Percentiles rank a stretch among this genome's conserved stretches.
Conservation (phyloP, 345 rosid species). For the Mangifera indica region DNA sequence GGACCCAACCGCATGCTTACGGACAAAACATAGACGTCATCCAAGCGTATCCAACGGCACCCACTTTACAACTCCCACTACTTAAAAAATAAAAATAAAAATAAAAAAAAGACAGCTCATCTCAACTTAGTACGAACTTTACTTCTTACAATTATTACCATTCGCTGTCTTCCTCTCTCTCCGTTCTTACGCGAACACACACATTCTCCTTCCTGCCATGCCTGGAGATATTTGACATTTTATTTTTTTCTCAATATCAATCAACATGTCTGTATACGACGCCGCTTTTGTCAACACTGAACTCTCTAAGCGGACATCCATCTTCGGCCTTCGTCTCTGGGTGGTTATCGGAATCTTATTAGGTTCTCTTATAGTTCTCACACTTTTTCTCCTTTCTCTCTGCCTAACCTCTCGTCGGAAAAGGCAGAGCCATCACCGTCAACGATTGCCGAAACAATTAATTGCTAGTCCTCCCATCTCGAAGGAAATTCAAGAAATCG, state of each 20-base stretch:
- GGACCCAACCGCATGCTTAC: background rate
- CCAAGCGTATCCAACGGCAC: constrained; percentile 5
- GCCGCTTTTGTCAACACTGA: constrained; percentile 65
- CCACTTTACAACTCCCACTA: background rate
- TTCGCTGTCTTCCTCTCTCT: background rate
- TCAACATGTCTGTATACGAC: constrained; percentile 56
- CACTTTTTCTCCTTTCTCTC: constrained; percentile 84
- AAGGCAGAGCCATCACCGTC: constrained; percentile 23
- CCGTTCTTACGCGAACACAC: background rate
- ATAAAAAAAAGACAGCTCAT: constrained; percentile 19
- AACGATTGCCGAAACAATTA: constrained; percentile 19
- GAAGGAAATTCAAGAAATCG: constrained; percentile 84
- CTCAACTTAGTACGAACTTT: background rate
- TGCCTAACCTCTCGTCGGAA: constrained; percentile 83
- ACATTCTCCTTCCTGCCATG: constrained; percentile 1
- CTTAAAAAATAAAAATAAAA: background rate
- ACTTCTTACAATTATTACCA: too few relatives aligned
- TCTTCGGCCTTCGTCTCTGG: constrained; percentile 89
- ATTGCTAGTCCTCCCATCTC: constrained; percentile 63
- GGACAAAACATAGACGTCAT: constrained; percentile 12
- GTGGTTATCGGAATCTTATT: constrained; percentile 81
- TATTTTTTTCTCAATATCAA: background rate
- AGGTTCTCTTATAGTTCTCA: constrained; percentile 77
- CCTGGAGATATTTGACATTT: background rate
- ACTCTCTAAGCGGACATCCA: constrained; percentile 84